These are phyloP conservation scores for Berkeleyomyces basicola DNA, from an alignment of 2,329 filamentous ascomycete species.

Conservation along the genomic window DNA sequence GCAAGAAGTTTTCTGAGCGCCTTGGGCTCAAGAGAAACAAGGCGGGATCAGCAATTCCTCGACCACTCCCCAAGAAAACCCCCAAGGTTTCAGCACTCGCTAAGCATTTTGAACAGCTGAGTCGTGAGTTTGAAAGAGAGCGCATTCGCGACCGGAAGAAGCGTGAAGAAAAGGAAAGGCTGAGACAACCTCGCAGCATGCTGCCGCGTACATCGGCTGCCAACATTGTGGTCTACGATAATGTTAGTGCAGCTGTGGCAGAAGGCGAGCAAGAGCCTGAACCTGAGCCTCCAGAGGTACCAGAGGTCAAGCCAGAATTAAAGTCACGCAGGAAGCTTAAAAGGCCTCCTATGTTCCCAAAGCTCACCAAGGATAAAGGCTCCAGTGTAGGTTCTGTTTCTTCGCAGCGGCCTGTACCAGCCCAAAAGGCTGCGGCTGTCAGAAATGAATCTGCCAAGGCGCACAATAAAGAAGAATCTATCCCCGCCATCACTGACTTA, in stretches of 20 bases:
- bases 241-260: constrained; percentile 82
- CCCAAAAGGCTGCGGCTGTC: neutral
- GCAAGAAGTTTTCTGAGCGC: constrained; percentile 59
- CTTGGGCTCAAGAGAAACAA: constrained; percentile 50
- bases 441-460: neutral
- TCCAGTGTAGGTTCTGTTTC: neutral
- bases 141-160: constrained; percentile 71
- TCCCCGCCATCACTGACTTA: neutral
- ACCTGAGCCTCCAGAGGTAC: constrained; percentile 1
- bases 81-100: constrained; percentile 81
- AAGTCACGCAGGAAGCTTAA: constrained; percentile 7
- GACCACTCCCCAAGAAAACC: constrained; percentile 61
- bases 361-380: constrained; percentile 1
- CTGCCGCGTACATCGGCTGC: constrained; percentile 75
- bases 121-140: constrained; percentile 91
- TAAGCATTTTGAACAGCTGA: constrained; percentile 91
- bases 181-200: constrained; percentile 58
- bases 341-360: constrained; percentile 10
- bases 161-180: constrained; percentile 53
- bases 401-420: neutral
- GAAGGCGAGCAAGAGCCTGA: constrained; percentile 41
- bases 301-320: neutral
- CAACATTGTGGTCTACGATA: constrained; percentile 88
- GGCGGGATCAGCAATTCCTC: constrained; percentile 64
- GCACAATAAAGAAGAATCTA: neutral